Conservation (phyloP, 768 basidiomycete species). For the Boletus rufocinnamomeus region DNA sequence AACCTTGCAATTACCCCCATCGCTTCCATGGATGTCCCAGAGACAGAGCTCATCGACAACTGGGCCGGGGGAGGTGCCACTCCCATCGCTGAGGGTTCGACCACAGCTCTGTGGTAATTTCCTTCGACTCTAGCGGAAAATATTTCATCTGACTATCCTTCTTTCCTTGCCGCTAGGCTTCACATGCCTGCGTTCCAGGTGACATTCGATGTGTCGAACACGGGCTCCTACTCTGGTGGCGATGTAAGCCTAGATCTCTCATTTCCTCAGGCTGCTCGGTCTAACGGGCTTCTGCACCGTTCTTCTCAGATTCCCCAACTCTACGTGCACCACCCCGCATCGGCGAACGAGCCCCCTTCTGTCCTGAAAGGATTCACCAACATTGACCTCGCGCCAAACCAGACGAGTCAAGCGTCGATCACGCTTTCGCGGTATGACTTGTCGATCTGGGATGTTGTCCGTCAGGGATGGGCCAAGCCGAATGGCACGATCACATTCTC, state of each 20-base stretch:
- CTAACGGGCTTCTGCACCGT: not conserved
- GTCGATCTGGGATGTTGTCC: conserved; percentile 72
- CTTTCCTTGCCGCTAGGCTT: conserved; percentile 42
- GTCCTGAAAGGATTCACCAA: conserved; percentile 72
- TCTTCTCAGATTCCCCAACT: conserved; percentile 64
- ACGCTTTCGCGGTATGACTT: conserved; percentile 68
- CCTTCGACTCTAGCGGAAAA: not conserved
- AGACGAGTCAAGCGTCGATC: conserved; percentile 50
- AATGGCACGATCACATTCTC: conserved; percentile 60
- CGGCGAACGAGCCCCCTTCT: conserved; percentile 69
- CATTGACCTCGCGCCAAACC: conserved; percentile 49
- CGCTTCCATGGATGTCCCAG: conserved; percentile 31
- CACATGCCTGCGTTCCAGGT: conserved; percentile 65
- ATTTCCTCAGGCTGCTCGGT: not conserved
- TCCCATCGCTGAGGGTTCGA: conserved; percentile 57
- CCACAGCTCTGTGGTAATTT: conserved; percentile 58
- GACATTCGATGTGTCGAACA: conserved; percentile 67
- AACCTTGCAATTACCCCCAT: conserved; percentile 52
- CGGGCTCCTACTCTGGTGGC: conserved; percentile 58
- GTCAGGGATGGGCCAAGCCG: conserved; percentile 77
- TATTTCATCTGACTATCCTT: not conserved
- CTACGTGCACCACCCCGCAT: conserved; percentile 67
- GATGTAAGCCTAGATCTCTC: conserved; percentile 47
- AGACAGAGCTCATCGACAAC: conserved; percentile 38
- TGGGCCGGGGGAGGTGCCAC: conserved; percentile 65